phyloP scores from a whole-genome alignment of 2,329 filamentous ascomycete species.

The Pseudocercospora cruenta region DNA sequence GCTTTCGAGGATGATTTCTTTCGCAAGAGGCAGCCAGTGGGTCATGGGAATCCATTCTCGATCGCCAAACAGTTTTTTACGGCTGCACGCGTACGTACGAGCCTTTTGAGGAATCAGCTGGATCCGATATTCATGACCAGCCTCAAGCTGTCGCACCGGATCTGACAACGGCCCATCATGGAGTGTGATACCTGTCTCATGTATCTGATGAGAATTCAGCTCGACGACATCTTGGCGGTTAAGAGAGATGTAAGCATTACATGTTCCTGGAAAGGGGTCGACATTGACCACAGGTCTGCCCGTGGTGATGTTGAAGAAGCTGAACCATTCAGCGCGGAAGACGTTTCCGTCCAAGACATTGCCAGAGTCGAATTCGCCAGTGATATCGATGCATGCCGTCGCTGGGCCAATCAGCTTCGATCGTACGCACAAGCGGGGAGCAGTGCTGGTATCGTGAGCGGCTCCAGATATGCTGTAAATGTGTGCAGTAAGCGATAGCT shows the following conservation, averaged over 20 bases:
- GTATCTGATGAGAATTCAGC: background rate
- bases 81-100: background rate
- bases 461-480: too few relatives aligned
- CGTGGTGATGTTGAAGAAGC: too few relatives aligned
- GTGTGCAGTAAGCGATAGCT: too few relatives aligned
- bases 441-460: too few relatives aligned
- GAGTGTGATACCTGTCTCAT: background rate
- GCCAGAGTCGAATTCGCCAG: too few relatives aligned
- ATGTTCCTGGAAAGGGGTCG: background rate
- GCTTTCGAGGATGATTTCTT: background rate
- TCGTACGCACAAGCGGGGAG: too few relatives aligned
- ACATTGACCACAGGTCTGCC: background rate
- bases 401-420: too few relatives aligned
- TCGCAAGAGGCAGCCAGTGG: background rate
- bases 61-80: background rate
- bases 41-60: background rate
- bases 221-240: background rate
- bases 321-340: too few relatives aligned
- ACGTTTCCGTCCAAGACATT: too few relatives aligned
- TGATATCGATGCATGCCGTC: too few relatives aligned
- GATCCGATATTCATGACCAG: background rate
- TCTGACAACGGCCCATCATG: background rate
- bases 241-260: background rate
- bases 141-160: background rate
- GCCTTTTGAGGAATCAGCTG: background rate